A percentile compares a stretch with the other conserved stretches of the same genome.
Conservation (phyloP, 208 protist species). For the Leishmania martiniquensis region DNA sequence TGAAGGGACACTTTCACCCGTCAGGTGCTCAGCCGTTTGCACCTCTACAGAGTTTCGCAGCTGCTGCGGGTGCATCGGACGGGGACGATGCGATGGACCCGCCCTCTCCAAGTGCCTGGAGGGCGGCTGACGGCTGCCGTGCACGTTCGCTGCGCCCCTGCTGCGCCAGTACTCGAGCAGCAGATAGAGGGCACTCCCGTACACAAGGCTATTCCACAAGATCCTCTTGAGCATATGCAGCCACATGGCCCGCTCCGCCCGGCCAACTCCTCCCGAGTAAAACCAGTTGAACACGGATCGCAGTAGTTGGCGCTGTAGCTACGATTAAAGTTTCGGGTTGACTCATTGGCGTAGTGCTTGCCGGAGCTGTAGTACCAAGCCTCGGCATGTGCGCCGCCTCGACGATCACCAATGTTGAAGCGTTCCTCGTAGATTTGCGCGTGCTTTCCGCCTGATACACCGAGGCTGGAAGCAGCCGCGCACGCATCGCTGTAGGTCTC, state of each 20-base stretch:
- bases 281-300: slow-evolving; percentile 36
- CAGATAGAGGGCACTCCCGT: slow-evolving; percentile 35
- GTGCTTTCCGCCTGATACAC: neutral
- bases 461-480: neutral
- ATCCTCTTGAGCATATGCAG: slow-evolving; percentile 15
- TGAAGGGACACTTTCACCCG: slow-evolving; percentile 22
- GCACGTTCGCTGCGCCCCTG: neutral
- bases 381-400: neutral
- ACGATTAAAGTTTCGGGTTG: slow-evolving; percentile 49
- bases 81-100: slow-evolving; percentile 1
- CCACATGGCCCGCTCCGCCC: slow-evolving; percentile 27
- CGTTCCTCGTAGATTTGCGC: slow-evolving; percentile 22
- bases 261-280: slow-evolving; percentile 40
- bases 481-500: neutral
- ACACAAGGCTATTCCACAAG: slow-evolving; percentile 41
- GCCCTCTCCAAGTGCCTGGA: slow-evolving; percentile 13
- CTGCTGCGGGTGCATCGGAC: slow-evolving; percentile 12
- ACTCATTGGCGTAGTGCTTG: slow-evolving; percentile 29
- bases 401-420: slow-evolving; percentile 6
- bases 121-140: slow-evolving; percentile 9
- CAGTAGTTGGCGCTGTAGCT: slow-evolving; percentile 31
- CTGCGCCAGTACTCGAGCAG: slow-evolving; percentile 21
- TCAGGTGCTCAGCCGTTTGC: slow-evolving; percentile 21
- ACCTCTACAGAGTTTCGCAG: slow-evolving; percentile 21
- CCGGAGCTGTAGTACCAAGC: slow-evolving; percentile 27